Base-by-base conservation (phyloP, 345 rosid species). In the Eucalyptus regnans region DNA sequence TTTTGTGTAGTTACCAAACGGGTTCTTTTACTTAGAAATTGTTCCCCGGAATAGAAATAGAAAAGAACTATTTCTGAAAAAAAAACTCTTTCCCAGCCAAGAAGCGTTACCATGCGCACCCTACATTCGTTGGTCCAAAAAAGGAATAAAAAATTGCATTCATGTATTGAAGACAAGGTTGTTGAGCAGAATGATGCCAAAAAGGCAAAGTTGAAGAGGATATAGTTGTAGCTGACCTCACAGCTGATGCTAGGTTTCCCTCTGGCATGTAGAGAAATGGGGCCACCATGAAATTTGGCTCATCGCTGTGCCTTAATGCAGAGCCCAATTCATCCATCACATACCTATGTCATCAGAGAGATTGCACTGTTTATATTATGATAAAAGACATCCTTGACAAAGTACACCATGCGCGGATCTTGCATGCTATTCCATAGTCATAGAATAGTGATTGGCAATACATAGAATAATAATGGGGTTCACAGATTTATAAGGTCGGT, bases 251-350 rank as follows among this genome's bases (percentile, higher is more conserved):
- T 89, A 96, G 90, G 43, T 93, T 96, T 90, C 98, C 98, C 22
- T 94, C 94, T 60, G 97, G 99, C 99, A 97, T 95, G 90, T 93
- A 97, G 56, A 97, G 99, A 89, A 97, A 96, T 89, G 99, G 99
- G 91, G 99, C 96, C 68, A 96, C 95, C 91, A 88, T 95, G 93
- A 97, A 96, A 92, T 93, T 97, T 64, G 99, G 98, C 87, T 92
- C 96, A 93, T 97, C 99, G 76, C 98, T 95, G 91, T 96, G 99
- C 90, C 94, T 87, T 90, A 96, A 91, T 88, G 98, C 97, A 86
- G 99, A 97, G 90, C 99, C 99, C 86, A 97, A 91, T 91, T 97
- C 99, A 91, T 97, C 99, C 99, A 96, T 96, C 88, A 95, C 98
- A 95, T 97, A 97, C 97, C 99, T 97, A 92, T 86, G 91, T 89